Evolutionary conservation across 257 asterid genomes (phyloP), one percentile per base, ranked within the genome.

Genomic region (Solanum corneliomulleri): DNA sequence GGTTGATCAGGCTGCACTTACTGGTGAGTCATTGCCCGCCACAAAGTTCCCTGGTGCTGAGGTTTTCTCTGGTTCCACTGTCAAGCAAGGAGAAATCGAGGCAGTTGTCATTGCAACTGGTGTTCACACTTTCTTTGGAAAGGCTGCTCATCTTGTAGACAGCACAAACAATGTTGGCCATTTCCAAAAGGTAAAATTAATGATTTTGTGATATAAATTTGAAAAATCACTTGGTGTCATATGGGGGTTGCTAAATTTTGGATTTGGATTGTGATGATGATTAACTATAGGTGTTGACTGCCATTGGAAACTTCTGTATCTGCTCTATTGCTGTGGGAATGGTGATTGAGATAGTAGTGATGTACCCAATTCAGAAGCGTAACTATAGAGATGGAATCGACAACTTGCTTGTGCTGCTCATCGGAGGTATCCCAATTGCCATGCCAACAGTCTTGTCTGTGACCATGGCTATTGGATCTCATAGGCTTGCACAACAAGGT

Each of bases 391-490:
- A 95, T 9, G 99, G 99, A 20, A 96, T 96, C n/a, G 99, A 96
- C 92, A 96, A 95, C 85, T 86, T 96, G 86, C 87, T 96, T 18
- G 99, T 96, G 86, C 77, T 96, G 87, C 98, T 96, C 20, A 96
- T 96, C 12, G 99, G 98, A 60, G 99, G 99, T 31, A 96, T 96
- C 86, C 99, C 99, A 11, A 96, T 96, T 82, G 99, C 99, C 86
- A 96, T 96, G 99, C 98, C 39, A 37, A 37, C 39, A 37, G 39
- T 37, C 39, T 37, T 37, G 7, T 37, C 39, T 37, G 39, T 37
- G 58, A 96, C 99, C 37, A 96, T 96, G 99, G 99, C 99, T 29
- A 96, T 96, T 29, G 99, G 98, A 64, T 96, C 98, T 29, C 99
- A 95, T 82, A 86, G 99, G 42, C 94, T 96, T 8, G 94, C 99